Percentiles rank a stretch among this genome's conserved stretches.
phyloP scores from a whole-genome alignment of 1,284 basidiomycete genomes.

The Stereum hirsutum region DNA sequence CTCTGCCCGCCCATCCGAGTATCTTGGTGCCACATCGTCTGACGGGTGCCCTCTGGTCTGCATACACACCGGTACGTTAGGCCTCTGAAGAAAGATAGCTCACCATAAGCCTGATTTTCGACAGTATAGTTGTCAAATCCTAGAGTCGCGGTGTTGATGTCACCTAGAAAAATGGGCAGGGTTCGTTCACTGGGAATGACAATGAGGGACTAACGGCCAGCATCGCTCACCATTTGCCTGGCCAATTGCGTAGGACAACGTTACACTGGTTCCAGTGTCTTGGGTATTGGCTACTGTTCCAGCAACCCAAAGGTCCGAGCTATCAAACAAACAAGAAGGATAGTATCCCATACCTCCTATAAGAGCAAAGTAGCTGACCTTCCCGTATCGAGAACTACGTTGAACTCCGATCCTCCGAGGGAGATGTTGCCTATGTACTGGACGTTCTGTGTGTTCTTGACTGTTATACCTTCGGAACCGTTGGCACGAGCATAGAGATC shows the following conservation, averaged over 20 bases:
- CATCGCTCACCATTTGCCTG: slow-evolving; percentile 41
- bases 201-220: background rate
- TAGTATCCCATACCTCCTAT: too few relatives aligned
- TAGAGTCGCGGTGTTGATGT: slow-evolving; percentile 47
- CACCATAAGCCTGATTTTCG: slow-evolving; percentile 61
- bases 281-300: slow-evolving; percentile 34
- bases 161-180: too few relatives aligned
- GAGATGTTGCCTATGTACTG: slow-evolving; percentile 30
- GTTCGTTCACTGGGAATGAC: too few relatives aligned
- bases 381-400: slow-evolving; percentile 31
- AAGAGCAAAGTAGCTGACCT: too few relatives aligned
- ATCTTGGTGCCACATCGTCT: too few relatives aligned
- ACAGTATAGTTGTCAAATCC: slow-evolving; percentile 50
- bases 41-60: too few relatives aligned
- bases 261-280: slow-evolving; percentile 47
- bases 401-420: slow-evolving; percentile 22
- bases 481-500: slow-evolving; percentile 11
- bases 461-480: slow-evolving; percentile 6
- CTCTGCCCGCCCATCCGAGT: too few relatives aligned
- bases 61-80: too few relatives aligned
- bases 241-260: slow-evolving; percentile 61
- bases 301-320: slow-evolving; percentile 56
- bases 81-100: too few relatives aligned
- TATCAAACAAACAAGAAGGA: background rate
- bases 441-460: slow-evolving; percentile 40